Conservation (phyloP, 139 green algal genomes). For the Astrephomene gubernaculifera region DNA sequence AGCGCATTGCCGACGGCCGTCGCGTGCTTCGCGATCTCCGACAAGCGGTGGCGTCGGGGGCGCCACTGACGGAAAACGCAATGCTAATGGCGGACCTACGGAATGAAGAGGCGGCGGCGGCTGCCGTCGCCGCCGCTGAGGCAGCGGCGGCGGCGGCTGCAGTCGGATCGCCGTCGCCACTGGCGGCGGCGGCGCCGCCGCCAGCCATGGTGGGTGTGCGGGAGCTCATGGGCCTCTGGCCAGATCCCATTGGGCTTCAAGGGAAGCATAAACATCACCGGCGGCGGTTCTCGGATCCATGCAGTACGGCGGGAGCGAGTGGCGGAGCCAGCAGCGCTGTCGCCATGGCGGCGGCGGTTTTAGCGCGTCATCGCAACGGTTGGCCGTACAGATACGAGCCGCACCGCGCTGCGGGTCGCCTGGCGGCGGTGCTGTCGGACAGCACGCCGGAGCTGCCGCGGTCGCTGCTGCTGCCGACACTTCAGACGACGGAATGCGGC, state of each 20-base stretch:
- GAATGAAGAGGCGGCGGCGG: not conserved
- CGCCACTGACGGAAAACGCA: not conserved
- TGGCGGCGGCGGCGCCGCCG: not conserved
- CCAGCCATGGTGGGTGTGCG: no score
- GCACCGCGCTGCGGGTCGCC: not conserved
- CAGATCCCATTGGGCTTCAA: no score
- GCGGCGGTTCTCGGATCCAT: no score
- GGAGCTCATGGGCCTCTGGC: no score
- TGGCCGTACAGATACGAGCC: no score
- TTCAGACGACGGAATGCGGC: not conserved
- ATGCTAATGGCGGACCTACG: not conserved
- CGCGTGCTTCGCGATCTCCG: not conserved
- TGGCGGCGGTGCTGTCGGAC: not conserved
- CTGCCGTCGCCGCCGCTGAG: not conserved
- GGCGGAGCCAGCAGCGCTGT: no score
- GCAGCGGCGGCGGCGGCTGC: not conserved
- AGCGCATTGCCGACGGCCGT: constrained; percentile 1
- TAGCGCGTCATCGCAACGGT: no score
- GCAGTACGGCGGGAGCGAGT: no score
- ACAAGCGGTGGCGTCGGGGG: not conserved
- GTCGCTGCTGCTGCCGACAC: not conserved
- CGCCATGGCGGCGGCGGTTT: no score
- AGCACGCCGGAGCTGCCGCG: constrained; percentile 6
- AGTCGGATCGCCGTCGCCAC: not conserved
- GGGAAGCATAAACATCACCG: no score